A percentile compares a stretch with the other conserved stretches of the same genome.
phyloP scores from a whole-genome alignment of 305 asterid species.

The Striga hermonthica region DNA sequence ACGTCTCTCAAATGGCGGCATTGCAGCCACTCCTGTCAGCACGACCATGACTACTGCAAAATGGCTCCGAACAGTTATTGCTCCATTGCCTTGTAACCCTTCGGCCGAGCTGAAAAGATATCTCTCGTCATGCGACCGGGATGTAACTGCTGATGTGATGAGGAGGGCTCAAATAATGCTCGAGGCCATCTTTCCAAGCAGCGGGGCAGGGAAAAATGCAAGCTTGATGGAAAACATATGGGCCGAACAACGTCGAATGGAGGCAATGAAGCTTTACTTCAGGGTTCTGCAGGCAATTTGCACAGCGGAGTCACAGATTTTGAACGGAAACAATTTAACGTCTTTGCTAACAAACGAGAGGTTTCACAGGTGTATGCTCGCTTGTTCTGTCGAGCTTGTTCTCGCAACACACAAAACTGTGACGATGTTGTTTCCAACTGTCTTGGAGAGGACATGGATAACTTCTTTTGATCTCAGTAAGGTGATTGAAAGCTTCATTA shows the following conservation, averaged over 20 bases:
- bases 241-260: slow-evolving; percentile 96
- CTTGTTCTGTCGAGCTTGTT: slow-evolving; percentile 97
- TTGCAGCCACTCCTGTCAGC: slow-evolving; percentile 91
- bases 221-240: slow-evolving; percentile 88
- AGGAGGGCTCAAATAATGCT: slow-evolving; percentile 90
- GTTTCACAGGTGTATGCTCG: slow-evolving; percentile 99
- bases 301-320: slow-evolving; percentile 78
- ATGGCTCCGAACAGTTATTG: slow-evolving; percentile 89
- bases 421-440: slow-evolving; percentile 94
- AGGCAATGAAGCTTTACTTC: slow-evolving; percentile 86
- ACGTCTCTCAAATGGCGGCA: slow-evolving; percentile 48
- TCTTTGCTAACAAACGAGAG: slow-evolving; percentile 90
- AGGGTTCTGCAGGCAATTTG: slow-evolving; percentile 95
- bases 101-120: slow-evolving; percentile 76
- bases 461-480: slow-evolving; percentile 97
- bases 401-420: slow-evolving; percentile 99
- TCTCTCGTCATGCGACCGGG: slow-evolving; percentile 78
- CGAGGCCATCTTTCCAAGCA: slow-evolving; percentile 90
- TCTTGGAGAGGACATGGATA: slow-evolving; percentile 94
- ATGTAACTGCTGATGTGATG: slow-evolving; percentile 74
- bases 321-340: slow-evolving; percentile 75
- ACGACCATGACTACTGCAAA: slow-evolving; percentile 97
- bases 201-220: slow-evolving; percentile 78
- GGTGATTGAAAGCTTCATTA: slow-evolving; percentile 95
- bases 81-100: slow-evolving; percentile 87